Evolutionary conservation across 257 asterid genomes (phyloP).

Genomic region (Nicotiana obtusifolia): DNA sequence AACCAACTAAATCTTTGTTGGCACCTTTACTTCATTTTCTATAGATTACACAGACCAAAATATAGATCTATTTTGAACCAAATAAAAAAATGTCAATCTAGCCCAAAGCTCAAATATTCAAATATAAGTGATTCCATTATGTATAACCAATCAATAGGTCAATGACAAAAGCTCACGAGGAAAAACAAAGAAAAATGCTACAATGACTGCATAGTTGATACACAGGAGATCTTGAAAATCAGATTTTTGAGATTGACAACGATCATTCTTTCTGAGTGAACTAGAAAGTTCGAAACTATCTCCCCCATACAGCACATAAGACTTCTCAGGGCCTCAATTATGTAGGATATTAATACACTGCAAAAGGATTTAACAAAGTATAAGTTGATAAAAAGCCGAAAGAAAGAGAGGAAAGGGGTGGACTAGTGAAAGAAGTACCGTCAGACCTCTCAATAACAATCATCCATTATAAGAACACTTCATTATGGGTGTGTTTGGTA

Average conservation of each 20-base stretch:
- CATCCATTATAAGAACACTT: too few relatives aligned
- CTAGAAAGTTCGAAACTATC: not conserved
- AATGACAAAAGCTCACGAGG: not conserved
- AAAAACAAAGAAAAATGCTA: not conserved
- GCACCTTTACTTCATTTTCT: not conserved
- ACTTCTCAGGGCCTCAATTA: not conserved
- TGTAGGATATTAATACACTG: not conserved
- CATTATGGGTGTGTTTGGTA: too few relatives aligned
- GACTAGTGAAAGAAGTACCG: too few relatives aligned
- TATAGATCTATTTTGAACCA: not conserved
- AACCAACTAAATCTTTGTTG: too few relatives aligned
- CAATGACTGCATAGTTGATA: not conserved
- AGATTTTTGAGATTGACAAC: too few relatives aligned
- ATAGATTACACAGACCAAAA: not conserved
- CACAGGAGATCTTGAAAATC: too few relatives aligned
- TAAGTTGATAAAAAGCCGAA: not conserved
- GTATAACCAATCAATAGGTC: not conserved
- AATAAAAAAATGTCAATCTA: not conserved
- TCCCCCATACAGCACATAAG: not conserved
- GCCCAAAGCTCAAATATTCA: not conserved
- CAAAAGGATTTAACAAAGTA: not conserved
- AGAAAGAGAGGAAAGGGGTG: not conserved
- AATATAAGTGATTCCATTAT: not conserved
- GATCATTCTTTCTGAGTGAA: too few relatives aligned
- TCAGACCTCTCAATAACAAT: too few relatives aligned